Percentiles rank a stretch among this genome's conserved stretches.
Evolutionary conservation across 495 filamentous ascomycete species (phyloP).

Genomic region (Usnea hakonensis): DNA sequence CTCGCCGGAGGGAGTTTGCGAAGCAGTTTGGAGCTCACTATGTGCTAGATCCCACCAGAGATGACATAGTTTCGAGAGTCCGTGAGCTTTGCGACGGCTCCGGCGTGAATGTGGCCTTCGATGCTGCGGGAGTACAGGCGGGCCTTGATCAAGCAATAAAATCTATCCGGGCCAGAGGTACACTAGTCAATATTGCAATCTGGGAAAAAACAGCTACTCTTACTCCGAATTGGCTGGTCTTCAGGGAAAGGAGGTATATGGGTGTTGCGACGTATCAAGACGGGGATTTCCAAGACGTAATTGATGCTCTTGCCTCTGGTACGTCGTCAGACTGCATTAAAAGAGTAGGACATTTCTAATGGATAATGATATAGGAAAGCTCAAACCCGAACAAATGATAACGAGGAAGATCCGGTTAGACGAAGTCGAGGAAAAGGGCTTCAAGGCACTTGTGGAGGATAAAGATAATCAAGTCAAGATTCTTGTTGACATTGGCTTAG

Average conservation of each 20-base stretch:
- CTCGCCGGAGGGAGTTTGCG: constrained; percentile 42
- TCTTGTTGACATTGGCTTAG: constrained; percentile 31
- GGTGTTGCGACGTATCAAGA: constrained; percentile 48
- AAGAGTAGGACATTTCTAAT: background rate
- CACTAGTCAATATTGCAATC: constrained; percentile 54
- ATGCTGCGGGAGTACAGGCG: constrained; percentile 50
- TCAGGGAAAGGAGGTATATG: constrained; percentile 39
- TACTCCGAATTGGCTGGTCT: constrained; percentile 40
- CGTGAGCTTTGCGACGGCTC: constrained; percentile 39
- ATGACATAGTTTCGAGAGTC: constrained; percentile 41
- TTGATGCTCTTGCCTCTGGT: constrained; percentile 45
- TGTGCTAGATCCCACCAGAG: constrained; percentile 47
- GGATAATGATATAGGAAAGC: constrained; percentile 30
- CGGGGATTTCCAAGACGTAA: constrained; percentile 47
- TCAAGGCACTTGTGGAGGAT: constrained; percentile 48
- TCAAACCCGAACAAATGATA: constrained; percentile 51
- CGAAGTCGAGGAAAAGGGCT: constrained; percentile 50
- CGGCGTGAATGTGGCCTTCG: constrained; percentile 50
- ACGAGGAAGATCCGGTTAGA: constrained; percentile 46
- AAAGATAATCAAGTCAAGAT: constrained; percentile 51
- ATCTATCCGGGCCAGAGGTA: constrained; percentile 44
- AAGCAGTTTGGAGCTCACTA: constrained; percentile 46
- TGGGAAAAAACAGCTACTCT: constrained; percentile 49
- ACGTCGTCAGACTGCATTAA: constrained; percentile 15
- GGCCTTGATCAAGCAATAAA: constrained; percentile 44